Evolutionary conservation across 139 green algal genomes (phyloP).

Genomic region (Tetradesmus lagerheimii): DNA sequence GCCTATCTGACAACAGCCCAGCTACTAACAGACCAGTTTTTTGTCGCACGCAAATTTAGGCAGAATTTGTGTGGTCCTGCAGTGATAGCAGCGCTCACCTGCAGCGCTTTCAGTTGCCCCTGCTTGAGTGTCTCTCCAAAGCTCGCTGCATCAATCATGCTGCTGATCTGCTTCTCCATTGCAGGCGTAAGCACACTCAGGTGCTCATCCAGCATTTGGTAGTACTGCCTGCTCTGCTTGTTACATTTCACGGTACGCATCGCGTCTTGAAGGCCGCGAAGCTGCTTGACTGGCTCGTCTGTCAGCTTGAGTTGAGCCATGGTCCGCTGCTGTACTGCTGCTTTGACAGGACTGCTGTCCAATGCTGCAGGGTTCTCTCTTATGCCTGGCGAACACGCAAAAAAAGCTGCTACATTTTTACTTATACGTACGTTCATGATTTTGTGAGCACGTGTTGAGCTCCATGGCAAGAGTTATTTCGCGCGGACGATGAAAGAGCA

Average conservation of each 20-base stretch:
- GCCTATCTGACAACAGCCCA: no score
- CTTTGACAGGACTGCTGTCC: background rate
- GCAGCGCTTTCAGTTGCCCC: conserved; percentile 33
- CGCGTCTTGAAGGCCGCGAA: background rate
- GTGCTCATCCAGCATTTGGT: background rate
- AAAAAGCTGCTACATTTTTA: no score
- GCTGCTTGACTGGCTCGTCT: conserved; percentile 14
- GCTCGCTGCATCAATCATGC: conserved; percentile 25
- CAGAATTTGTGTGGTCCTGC: no score
- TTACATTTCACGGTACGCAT: background rate
- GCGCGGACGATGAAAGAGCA: background rate
- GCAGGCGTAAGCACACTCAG: conserved; percentile 7
- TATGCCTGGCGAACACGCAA: background rate
- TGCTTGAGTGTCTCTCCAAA: conserved; percentile 43
- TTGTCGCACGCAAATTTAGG: no score
- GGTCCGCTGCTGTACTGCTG: background rate
- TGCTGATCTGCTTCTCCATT: background rate
- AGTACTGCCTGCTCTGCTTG: background rate
- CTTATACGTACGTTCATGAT: no score
- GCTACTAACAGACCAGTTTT: no score
- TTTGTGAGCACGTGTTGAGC: background rate
- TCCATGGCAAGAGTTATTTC: background rate
- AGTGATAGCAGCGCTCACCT: background rate
- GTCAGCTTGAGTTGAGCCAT: conserved; percentile 23
- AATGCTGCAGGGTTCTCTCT: background rate